Evolutionary conservation across 2,329 filamentous ascomycete species (phyloP).

Genomic region (Tolypocladium paradoxum): DNA sequence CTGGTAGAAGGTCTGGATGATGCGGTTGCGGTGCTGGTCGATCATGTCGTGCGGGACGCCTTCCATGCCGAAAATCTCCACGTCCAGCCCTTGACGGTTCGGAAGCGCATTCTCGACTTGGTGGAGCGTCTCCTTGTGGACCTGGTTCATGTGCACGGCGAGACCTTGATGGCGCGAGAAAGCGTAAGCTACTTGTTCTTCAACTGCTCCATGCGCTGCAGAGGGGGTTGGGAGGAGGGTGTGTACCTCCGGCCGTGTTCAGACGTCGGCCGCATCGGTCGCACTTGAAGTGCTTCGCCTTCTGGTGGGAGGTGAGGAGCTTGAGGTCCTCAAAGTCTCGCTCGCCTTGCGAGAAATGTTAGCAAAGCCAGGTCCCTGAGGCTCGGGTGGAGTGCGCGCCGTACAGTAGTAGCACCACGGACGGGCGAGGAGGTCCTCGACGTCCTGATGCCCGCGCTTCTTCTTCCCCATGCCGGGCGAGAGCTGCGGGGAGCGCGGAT

Average conservation of each 20-base stretch:
- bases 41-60: conserved; percentile 82
- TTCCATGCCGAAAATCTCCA: conserved; percentile 98
- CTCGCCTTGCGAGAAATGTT: conserved; percentile 44
- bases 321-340: conserved; percentile 96
- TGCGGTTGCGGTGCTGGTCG: conserved; percentile 74
- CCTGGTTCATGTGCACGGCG: conserved; percentile 94
- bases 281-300: conserved; percentile 99
- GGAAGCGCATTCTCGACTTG: conserved; percentile 87
- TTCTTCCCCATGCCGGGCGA: conserved; percentile 64
- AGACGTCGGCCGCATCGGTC: conserved; percentile 78
- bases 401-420: conserved; percentile 97
- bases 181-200: not conserved
- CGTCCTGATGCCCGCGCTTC: conserved; percentile 73
- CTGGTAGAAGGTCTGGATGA: conserved; percentile 77
- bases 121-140: conserved; percentile 86
- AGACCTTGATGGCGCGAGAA: conserved; percentile 49
- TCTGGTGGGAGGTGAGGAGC: conserved; percentile 93
- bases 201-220: not conserved
- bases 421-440: conserved; percentile 78
- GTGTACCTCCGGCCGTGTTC: conserved; percentile 85
- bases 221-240: not conserved
- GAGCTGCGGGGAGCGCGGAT: not conserved
- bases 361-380: conserved; percentile 4
- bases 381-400: conserved; percentile 5
- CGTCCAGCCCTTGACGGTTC: conserved; percentile 73